These are phyloP conservation scores for Colletotrichum falcatum DNA, from an alignment of 2,329 filamentous ascomycete genomes.

Conservation along the genomic window DNA sequence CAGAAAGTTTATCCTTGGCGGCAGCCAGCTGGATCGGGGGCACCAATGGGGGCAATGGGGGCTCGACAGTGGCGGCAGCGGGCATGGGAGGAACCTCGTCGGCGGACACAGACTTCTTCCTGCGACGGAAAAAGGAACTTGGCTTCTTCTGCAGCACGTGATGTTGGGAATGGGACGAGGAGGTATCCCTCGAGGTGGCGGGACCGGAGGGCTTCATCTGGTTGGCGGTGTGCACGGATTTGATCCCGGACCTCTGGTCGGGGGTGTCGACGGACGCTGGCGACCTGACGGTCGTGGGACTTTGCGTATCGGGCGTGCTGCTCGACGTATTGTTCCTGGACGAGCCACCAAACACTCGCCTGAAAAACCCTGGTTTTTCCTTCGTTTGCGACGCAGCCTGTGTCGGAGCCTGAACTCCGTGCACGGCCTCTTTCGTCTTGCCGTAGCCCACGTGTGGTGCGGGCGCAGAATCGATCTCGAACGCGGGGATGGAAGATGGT, in stretches of 20 bases:
- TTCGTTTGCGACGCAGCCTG: constrained; percentile 64
- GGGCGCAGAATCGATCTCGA: constrained; percentile 65
- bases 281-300: constrained; percentile 48
- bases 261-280: constrained; percentile 53
- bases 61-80: constrained; percentile 52
- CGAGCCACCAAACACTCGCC: constrained; percentile 86
- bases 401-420: constrained; percentile 63
- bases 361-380: constrained; percentile 89
- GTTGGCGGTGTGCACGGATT: constrained; percentile 57
- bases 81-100: constrained; percentile 76
- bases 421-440: constrained; percentile 65
- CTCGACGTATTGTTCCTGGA: constrained; percentile 64
- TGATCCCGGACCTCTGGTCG: constrained; percentile 52
- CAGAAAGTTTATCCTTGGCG: constrained; percentile 47
- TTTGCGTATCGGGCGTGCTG: constrained; percentile 36
- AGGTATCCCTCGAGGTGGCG: constrained; percentile 61
- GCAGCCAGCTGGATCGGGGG: constrained; percentile 50
- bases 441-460: constrained; percentile 70
- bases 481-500: constrained; percentile 50
- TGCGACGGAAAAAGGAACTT: constrained; percentile 91
- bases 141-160: constrained; percentile 84
- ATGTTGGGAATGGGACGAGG: constrained; percentile 58
- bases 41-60: constrained; percentile 52
- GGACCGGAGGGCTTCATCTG: constrained; percentile 60
- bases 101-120: constrained; percentile 84